A percentile compares a stretch with the other conserved stretches of the same genome.
Conservation (phyloP, 306 rosid genomes). For the Pyrus pyrifolia region DNA sequence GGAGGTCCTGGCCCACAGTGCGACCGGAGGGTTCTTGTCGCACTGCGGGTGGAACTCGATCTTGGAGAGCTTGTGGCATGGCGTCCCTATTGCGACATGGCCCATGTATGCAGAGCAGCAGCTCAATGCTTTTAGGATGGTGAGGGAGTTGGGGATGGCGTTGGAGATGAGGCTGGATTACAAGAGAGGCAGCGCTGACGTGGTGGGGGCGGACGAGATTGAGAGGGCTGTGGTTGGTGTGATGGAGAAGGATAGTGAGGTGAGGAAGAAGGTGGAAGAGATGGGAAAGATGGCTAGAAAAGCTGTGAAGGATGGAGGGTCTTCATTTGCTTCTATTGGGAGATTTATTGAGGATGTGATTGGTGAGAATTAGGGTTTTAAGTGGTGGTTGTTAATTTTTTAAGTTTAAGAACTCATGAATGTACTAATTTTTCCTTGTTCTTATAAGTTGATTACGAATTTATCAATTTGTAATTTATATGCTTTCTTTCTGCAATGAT, state of each 20-base stretch:
- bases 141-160: conserved; percentile 37
- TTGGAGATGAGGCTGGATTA: conserved; percentile 45
- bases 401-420: too few species aligned
- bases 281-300: conserved; percentile 30
- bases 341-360: conserved; percentile 2
- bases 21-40: conserved; percentile 45
- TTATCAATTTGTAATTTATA: too few species aligned
- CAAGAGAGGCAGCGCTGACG: conserved; percentile 15
- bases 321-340: conserved; percentile 12
- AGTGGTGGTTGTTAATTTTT: not conserved
- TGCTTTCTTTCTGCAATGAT: too few species aligned
- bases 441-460: not conserved
- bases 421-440: not conserved
- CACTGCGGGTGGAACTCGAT: conserved; percentile 75
- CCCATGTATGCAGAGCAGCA: conserved; percentile 70
- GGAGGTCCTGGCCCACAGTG: conserved; percentile 44
- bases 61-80: conserved; percentile 63
- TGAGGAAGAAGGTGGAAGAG: conserved; percentile 37
- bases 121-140: conserved; percentile 54
- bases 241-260: conserved; percentile 25
- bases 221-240: conserved; percentile 26
- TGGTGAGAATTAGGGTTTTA: not conserved
- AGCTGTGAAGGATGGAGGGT: conserved; percentile 31
- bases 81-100: conserved; percentile 65
- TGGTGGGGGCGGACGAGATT: conserved; percentile 46